Evolutionary conservation across 2,329 filamentous ascomycete genomes (phyloP), one percentile per base, ranked within the genome.

Genomic region (Aspergillus glaucus): DNA sequence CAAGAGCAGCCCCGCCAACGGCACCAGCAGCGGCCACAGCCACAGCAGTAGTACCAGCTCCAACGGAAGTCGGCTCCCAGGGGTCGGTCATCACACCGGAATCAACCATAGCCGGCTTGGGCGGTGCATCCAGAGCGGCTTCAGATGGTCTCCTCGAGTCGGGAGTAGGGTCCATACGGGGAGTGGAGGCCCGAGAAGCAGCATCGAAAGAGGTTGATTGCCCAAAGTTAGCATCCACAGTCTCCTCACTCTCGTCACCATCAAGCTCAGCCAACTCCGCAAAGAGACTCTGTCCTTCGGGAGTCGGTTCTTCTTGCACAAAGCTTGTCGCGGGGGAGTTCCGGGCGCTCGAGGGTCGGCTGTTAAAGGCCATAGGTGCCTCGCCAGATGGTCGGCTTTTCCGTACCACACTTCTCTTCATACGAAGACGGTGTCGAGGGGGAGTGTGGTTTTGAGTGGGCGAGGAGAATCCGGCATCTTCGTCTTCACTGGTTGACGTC

Each of bases 231-330:
- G 10, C 37, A 22, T 86, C 84, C 53, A 86, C 85, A 10, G 15
- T 19, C 10, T 40, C 37, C 51, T 64, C 63, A 53, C 88, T 87
- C 57, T 86, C 85, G 55, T 63, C 75, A 49, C 82, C 82, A 52
- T 82, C 85, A 40, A 96, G 74, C 56, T 89, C 88, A 46, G 87
- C 88, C 39, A 98, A 79, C 68, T 98, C 93, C 37, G 90, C 90
- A 65, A 93, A 95, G 45, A 98, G 75, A 62, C 87, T 97, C 73
- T 95, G 88, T 14, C 81, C 79, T 54, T 74, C 74, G 45, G 73
- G 69, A n/a, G 72, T 73, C 28, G 70, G 17, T 15, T 40, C 62
- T 45, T 70, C 72, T 50, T 72, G 73, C 41, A 69, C 70, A 55
- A 79, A 72, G 57, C 76, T 80, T 24, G 73, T 64, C 8, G 78